Evolutionary conservation across 2,329 filamentous ascomycete species (phyloP), one percentile per base, ranked within the genome.

Genomic region (Fusarium beomiforme): DNA sequence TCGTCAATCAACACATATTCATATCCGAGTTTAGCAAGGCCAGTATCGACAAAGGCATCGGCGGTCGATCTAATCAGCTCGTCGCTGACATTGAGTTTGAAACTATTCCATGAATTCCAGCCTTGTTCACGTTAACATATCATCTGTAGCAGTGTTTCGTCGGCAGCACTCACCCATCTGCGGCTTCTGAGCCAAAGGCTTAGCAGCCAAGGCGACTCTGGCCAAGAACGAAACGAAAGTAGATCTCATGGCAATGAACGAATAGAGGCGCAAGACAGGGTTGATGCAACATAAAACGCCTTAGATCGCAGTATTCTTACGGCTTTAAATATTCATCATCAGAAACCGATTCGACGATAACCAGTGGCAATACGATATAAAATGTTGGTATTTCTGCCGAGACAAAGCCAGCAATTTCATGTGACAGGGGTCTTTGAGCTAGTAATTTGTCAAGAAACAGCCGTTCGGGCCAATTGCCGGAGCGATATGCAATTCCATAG

Each of bases 31-130:
- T 44, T 44, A 13, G 42, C 42, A 26, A 44, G 42, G 3, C 42
- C 42, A 14, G 23, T 44, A 8, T 44, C 23, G 4, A 44, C 8
- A 2, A 44, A 8, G 23, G 23, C 17, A 6, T 44, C 8, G 3
- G 42, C 42, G 17, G 42, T 44, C 12, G 42, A 44, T 12, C 23
- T 19, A 8, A 44, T 23, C 5, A 44, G 42, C 3, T 44, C 23
- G 5, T 44, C 42, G 23, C 42, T 44, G 4, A 44, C 42, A 4
- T 44, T 44, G 11, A 44, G 23, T 8, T 44, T 44, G 11, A 44
- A 44, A 11, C 42, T 44, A 12, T 44, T 44, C 42, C 42, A 44
- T 26, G 42, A 44, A 11, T 44, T 44, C 42, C 42, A 44, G 42
- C 42, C 42, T 44, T 26, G 24, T 5, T 26, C 11, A 10, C 12